Percentiles rank a stretch among this genome's conserved stretches.
Evolutionary conservation across 1,284 basidiomycete species (phyloP).

Genomic region (Marasmius tenuissimus): DNA sequence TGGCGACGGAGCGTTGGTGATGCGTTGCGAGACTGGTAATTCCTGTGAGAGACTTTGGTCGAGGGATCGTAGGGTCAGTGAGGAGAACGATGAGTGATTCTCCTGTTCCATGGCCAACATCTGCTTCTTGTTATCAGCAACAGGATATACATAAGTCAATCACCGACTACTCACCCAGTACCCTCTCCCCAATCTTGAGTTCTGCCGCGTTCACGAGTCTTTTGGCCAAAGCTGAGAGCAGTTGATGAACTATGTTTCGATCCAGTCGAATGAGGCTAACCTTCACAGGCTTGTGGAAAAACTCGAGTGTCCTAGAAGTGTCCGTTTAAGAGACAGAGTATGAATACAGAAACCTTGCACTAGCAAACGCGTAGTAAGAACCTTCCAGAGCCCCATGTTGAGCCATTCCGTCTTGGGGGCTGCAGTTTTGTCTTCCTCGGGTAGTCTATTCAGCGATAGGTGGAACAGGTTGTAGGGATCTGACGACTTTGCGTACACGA

Average conservation of each 20-base stretch:
- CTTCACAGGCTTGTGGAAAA: slow-evolving; percentile 64
- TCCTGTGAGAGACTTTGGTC: slow-evolving; percentile 51
- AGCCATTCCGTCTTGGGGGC: slow-evolving; percentile 62
- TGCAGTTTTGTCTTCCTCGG: slow-evolving; percentile 28
- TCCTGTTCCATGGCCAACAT: slow-evolving; percentile 73
- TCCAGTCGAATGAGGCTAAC: slow-evolving; percentile 26
- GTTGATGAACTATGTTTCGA: neutral
- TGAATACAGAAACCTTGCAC: neutral
- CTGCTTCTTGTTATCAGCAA: slow-evolving; percentile 28
- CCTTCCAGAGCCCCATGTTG: slow-evolving; percentile 71
- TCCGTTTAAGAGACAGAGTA: neutral
- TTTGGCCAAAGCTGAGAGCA: slow-evolving; percentile 49
- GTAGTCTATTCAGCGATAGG: slow-evolving; percentile 37
- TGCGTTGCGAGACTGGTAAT: slow-evolving; percentile 62
- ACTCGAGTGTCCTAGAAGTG: slow-evolving; percentile 39
- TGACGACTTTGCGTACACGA: neutral
- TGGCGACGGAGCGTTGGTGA: slow-evolving; percentile 42
- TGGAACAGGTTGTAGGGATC: neutral
- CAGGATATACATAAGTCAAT: neutral
- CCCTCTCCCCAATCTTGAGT: slow-evolving; percentile 37
- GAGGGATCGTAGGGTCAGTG: slow-evolving; percentile 42
- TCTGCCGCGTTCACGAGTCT: slow-evolving; percentile 48
- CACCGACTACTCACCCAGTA: slow-evolving; percentile 48
- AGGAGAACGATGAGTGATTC: slow-evolving; percentile 62
- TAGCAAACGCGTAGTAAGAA: slow-evolving; percentile 20